Conservation (phyloP, 129 eudicot genomes). For the Mikania micrantha region DNA sequence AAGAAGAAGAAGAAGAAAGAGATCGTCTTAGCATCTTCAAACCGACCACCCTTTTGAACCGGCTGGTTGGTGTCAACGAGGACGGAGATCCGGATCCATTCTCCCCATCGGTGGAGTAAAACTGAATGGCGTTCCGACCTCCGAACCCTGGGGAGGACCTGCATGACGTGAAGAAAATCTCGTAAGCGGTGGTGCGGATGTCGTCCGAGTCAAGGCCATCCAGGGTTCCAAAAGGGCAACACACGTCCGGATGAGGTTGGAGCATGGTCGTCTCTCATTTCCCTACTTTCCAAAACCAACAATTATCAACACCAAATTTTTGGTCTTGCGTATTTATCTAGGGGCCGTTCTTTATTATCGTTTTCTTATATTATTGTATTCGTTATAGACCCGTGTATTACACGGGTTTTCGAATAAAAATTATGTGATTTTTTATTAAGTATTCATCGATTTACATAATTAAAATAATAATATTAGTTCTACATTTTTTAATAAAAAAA, state of each 20-base stretch:
- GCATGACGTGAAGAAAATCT: constrained; percentile 86
- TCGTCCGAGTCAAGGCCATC: constrained; percentile 53
- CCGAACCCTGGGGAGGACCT: constrained; percentile 96
- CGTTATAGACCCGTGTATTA: too few relatives aligned
- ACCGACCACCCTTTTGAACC: constrained; percentile 77
- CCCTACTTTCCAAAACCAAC: not conserved
- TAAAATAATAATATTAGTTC: too few relatives aligned
- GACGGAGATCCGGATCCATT: not conserved
- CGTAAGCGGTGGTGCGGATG: constrained; percentile 70
- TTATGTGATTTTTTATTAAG: too few relatives aligned
- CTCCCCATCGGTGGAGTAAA: constrained; percentile 31
- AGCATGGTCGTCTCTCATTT: too few relatives aligned
- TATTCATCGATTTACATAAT: too few relatives aligned
- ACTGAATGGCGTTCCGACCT: constrained; percentile 50
- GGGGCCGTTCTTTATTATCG: too few relatives aligned
- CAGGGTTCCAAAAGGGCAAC: constrained; percentile 55
- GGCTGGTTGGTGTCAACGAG: constrained; percentile 45
- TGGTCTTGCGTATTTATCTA: too few relatives aligned
- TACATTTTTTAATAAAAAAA: too few relatives aligned
- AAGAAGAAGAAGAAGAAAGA: too few relatives aligned
- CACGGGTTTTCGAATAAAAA: too few relatives aligned
- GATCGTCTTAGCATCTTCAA: constrained; percentile 55
- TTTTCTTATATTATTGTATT: too few relatives aligned
- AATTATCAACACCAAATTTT: too few relatives aligned
- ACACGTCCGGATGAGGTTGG: constrained; percentile 15